Conservation (phyloP, 257 asterid genomes). For the Scutellaria galericulata region DNA sequence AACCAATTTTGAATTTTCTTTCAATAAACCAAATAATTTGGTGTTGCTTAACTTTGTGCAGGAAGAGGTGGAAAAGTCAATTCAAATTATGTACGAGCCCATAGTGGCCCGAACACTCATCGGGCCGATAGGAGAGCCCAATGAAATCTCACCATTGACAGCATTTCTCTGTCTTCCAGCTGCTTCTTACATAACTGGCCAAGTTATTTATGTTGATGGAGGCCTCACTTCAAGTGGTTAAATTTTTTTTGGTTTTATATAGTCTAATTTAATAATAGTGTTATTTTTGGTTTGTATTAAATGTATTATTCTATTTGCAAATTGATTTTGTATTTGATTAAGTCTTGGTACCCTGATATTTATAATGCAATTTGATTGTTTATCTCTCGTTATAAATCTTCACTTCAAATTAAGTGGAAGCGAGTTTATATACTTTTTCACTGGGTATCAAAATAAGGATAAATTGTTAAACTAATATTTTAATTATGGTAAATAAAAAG, state of each 20-base stretch:
- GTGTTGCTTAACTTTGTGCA: not conserved
- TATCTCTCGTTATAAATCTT: not conserved
- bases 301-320: not conserved
- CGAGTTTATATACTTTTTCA: not conserved
- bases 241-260: not conserved
- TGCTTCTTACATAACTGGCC: slow-evolving; percentile 51
- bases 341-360: not conserved
- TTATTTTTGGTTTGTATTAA: not conserved
- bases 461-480: too few relatives aligned
- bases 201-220: slow-evolving; percentile 47
- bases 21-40: not conserved
- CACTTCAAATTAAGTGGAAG: too few relatives aligned
- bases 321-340: not conserved
- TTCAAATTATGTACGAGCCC: slow-evolving; percentile 13
- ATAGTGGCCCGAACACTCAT: slow-evolving; percentile 39
- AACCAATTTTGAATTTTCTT: not conserved
- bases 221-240: slow-evolving; percentile 36
- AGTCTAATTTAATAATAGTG: not conserved
- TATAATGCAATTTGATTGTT: slow-evolving; percentile 1
- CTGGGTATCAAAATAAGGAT: not conserved
- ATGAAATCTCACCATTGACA: slow-evolving; percentile 43
- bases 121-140: slow-evolving; percentile 35
- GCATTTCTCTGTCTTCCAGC: slow-evolving; percentile 54
- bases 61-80: slow-evolving; percentile 35
- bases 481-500: too few relatives aligned